These are phyloP conservation scores for Aspergillus asperescens DNA, from an alignment of 495 filamentous ascomycete genomes.

Conservation along the genomic window DNA sequence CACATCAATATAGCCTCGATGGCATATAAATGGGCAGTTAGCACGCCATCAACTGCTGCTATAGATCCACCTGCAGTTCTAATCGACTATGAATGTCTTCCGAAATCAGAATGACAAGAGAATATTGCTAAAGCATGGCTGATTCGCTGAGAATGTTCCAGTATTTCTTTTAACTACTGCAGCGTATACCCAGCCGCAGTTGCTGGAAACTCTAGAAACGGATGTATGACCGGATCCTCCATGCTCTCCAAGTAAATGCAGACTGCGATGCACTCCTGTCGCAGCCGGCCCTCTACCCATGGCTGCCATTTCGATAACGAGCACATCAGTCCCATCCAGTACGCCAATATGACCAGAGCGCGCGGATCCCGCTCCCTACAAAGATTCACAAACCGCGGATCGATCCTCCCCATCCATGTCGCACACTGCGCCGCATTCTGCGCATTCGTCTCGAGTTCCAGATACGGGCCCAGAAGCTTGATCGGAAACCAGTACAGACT, in stretches of 20 bases:
- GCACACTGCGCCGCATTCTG: slow-evolving; percentile 22
- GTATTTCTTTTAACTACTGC: neutral
- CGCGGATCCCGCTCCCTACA: slow-evolving; percentile 32
- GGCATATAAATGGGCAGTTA: neutral
- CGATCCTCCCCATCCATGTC: slow-evolving; percentile 31
- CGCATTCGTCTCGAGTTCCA: slow-evolving; percentile 19
- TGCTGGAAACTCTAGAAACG: slow-evolving; percentile 46
- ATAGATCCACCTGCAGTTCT: no score
- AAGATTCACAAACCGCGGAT: slow-evolving; percentile 26
- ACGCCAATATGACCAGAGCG: slow-evolving; percentile 35
- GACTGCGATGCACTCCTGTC: slow-evolving; percentile 34
- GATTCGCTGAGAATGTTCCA: no score
- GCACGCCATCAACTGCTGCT: neutral
- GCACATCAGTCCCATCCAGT: slow-evolving; percentile 39
- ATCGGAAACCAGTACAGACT: slow-evolving; percentile 38
- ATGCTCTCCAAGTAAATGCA: slow-evolving; percentile 31
- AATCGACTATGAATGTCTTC: no score
- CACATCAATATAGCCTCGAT: neutral
- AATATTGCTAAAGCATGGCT: neutral
- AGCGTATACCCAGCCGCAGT: slow-evolving; percentile 64
- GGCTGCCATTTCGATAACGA: slow-evolving; percentile 20
- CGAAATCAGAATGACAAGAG: no score
- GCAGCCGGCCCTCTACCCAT: slow-evolving; percentile 28
- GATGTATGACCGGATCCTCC: slow-evolving; percentile 9
- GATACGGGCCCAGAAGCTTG: slow-evolving; percentile 25